Percentiles rank a stretch among this genome's conserved stretches.
These are phyloP conservation scores for Citrullus amarus DNA, from an alignment of 306 rosid species.

Conservation along the genomic window DNA sequence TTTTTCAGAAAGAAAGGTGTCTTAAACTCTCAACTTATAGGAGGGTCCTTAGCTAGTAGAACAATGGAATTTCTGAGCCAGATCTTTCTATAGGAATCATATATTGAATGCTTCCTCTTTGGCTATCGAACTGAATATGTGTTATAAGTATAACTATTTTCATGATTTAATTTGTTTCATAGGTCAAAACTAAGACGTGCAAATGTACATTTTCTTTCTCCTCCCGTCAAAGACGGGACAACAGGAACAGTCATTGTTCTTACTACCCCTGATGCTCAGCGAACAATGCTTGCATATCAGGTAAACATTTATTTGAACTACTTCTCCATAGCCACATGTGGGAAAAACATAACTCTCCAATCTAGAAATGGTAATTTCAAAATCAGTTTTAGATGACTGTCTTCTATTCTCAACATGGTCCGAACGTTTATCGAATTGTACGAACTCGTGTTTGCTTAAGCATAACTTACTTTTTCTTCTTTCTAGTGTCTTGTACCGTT, in stretches of 20 bases:
- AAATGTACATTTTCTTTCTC: slow-evolving; percentile 75
- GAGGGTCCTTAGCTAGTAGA: neutral
- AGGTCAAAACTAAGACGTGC: slow-evolving; percentile 77
- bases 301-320: slow-evolving; percentile 18
- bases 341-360: neutral
- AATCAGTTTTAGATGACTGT: neutral
- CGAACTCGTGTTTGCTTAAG: neutral
- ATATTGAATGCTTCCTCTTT: neutral
- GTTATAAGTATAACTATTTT: neutral
- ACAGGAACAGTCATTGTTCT: slow-evolving; percentile 97
- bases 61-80: neutral
- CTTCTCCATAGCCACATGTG: neutral
- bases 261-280: slow-evolving; percentile 94
- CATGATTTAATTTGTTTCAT: neutral
- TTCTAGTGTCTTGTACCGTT: neutral
- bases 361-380: neutral
- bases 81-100: neutral
- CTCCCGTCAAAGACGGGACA: slow-evolving; percentile 70
- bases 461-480: neutral
- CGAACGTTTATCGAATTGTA: neutral
- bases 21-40: neutral
- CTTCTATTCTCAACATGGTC: neutral
- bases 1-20: neutral
- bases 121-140: neutral
- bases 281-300: slow-evolving; percentile 97